Percentiles rank a stretch among this genome's conserved stretches.
Conservation (phyloP, 352 stramenopile species). For the Phytophthora citrophthora region DNA sequence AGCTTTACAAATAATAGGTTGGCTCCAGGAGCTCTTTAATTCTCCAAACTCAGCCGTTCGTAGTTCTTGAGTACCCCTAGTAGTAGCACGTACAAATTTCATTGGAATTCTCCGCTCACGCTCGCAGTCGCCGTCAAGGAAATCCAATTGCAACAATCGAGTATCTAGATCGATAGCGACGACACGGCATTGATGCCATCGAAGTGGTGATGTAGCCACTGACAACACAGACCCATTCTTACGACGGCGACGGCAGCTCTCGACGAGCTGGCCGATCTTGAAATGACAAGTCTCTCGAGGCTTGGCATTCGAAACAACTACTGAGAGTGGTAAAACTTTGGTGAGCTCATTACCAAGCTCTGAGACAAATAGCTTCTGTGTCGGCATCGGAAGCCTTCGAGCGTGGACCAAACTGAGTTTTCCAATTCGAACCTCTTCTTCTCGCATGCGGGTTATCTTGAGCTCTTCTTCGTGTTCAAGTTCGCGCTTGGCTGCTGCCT, state of each 20-base stretch:
- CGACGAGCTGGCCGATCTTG: slow-evolving; percentile 43
- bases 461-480: slow-evolving; percentile 55
- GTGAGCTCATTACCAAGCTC: slow-evolving; percentile 45
- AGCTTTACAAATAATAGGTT: slow-evolving; percentile 30
- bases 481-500: slow-evolving; percentile 52
- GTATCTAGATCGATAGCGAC: slow-evolving; percentile 29
- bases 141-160: slow-evolving; percentile 46
- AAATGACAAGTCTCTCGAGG: slow-evolving; percentile 11
- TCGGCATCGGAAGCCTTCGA: slow-evolving; percentile 42
- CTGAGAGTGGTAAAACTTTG: slow-evolving; percentile 36
- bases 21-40: slow-evolving; percentile 42
- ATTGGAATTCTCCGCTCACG: slow-evolving; percentile 48
- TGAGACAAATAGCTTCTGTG: slow-evolving; percentile 53
- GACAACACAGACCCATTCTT: slow-evolving; percentile 24
- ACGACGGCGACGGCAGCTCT: slow-evolving; percentile 59
- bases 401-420: slow-evolving; percentile 51
- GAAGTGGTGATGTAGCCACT: neutral
- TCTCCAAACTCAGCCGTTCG: slow-evolving; percentile 35
- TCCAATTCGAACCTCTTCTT: slow-evolving; percentile 43
- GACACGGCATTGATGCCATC: slow-evolving; percentile 52
- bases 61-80: slow-evolving; percentile 33
- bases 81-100: slow-evolving; percentile 42
- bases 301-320: slow-evolving; percentile 5
- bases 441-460: slow-evolving; percentile 25
- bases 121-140: slow-evolving; percentile 55